Conservation (phyloP, 108 stramenopile genomes). For the Licmophora abbreviata region DNA sequence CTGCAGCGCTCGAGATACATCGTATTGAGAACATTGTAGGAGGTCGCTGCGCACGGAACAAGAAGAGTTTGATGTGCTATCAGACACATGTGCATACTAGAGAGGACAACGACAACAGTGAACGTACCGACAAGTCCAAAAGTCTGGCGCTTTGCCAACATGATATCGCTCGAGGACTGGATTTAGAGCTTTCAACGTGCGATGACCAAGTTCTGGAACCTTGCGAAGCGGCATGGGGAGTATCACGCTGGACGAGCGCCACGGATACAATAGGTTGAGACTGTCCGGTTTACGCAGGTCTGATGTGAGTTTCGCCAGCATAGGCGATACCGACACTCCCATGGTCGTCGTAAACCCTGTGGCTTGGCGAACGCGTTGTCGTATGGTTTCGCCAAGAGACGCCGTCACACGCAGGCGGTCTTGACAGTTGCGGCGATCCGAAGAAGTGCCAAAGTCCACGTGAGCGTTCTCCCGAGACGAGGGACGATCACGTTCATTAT, state of each 20-base stretch:
- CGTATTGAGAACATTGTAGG: too few species aligned
- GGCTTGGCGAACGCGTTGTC: constrained; percentile 14
- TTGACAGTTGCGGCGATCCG: constrained; percentile 7
- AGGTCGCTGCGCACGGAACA: too few species aligned
- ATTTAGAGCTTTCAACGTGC: constrained; percentile 17
- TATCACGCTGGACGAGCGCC: constrained; percentile 27
- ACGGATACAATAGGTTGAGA: constrained; percentile 43
- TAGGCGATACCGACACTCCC: constrained; percentile 36
- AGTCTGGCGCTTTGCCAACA: constrained; percentile 5
- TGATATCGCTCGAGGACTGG: constrained; percentile 10
- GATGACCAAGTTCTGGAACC: constrained; percentile 25
- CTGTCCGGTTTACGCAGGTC: constrained; percentile 42
- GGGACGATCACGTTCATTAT: neutral
- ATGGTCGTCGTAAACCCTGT: constrained; percentile 41
- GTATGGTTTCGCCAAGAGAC: constrained; percentile 11
- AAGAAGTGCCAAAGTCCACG: constrained; percentile 12
- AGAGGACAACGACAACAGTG: neutral
- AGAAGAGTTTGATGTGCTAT: neutral
- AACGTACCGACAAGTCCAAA: constrained; percentile 22
- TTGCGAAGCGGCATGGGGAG: constrained; percentile 41
- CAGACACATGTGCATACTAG: neutral
- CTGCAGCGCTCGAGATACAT: too few species aligned
- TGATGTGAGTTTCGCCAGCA: constrained; percentile 45
- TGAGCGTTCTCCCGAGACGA: constrained; percentile 11
- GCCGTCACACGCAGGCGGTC: constrained; percentile 17